Base-by-base conservation (phyloP, 768 basidiomycete genomes). In the Gautieria morchelliformis region DNA sequence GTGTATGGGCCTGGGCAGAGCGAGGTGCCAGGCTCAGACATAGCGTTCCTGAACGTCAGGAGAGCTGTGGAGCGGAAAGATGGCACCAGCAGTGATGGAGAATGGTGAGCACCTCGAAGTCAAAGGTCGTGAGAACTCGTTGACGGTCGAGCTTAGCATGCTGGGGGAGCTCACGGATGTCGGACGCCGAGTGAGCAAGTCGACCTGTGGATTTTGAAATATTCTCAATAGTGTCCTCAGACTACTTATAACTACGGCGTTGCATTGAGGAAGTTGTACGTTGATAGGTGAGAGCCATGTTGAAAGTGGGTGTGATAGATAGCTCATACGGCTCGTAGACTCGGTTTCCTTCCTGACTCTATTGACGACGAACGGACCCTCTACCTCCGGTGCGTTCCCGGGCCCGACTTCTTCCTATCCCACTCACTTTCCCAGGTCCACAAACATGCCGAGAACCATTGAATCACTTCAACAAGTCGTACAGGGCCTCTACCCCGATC, bases 371-470 rank as follows among this genome's bases (percentile, higher is more conserved):
- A 71, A 35, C 69, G 71, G 11, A 69, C 75, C 52, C 74, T 75
- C 24, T 88, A 87, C 66, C 84, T 88, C 61, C 74, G 86, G 76
- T 81, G 53, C 48, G 58, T 58, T 17, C 6, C n/a, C n/a, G n/a
- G n/a, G n/a, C n/a, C n/a, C n/a, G 22, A 44, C 39, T 41, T 19
- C 14, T 24, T 9, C 45, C 32, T 44, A 37, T 27, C 27, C 56
- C 9, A 45, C 44, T 27, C 33, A 33, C 24, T 49, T 41, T 40
- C 40, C 42, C 51, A 83, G 84, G 48, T 85, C 81, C 15, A 92
- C 89, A 2, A 85, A 87, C 64, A 80, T 92, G 67, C 80, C 87
- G 0, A 75, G 89, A 35, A 90, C 88, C 5, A 81, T 84, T 15
- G 86, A 90, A 62, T 83, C 83, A 0, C 69, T 89, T 17, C 83